Conservation (phyloP, 1,139 yeast species). For the Protomyces gravidus region DNA sequence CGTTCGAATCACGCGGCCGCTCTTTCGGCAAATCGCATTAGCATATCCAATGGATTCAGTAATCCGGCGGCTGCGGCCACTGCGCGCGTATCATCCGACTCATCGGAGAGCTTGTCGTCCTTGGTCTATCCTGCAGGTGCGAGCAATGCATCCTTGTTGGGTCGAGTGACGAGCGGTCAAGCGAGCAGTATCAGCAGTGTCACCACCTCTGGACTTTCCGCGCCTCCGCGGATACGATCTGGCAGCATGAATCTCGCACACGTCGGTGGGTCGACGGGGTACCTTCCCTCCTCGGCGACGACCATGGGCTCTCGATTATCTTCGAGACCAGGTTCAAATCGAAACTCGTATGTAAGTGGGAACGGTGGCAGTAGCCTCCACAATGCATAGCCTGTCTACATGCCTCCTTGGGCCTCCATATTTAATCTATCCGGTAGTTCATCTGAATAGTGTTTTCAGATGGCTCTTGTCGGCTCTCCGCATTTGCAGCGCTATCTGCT, state of each 20-base stretch:
- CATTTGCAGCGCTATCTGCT: too few relatives aligned
- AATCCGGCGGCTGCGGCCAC: not conserved
- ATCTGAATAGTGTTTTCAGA: too few relatives aligned
- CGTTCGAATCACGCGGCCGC: too few relatives aligned
- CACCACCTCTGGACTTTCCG: not conserved
- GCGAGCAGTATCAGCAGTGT: not conserved
- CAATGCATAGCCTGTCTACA: too few relatives aligned
- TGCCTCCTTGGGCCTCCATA: too few relatives aligned
- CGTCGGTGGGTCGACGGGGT: not conserved
- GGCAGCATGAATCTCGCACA: not conserved
- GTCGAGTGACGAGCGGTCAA: not conserved
- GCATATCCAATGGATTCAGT: not conserved
- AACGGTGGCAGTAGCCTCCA: not conserved
- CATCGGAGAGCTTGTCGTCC: not conserved
- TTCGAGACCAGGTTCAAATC: not conserved
- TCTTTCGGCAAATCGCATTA: too few relatives aligned
- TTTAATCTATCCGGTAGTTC: not conserved
- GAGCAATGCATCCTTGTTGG: not conserved
- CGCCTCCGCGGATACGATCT: not conserved
- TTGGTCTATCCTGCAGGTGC: not conserved
- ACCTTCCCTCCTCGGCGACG: not conserved
- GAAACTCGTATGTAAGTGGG: not conserved
- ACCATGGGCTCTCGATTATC: not conserved
- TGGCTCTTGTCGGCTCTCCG: too few relatives aligned
- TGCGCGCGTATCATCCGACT: not conserved